phyloP scores from a whole-genome alignment of 2,329 filamentous ascomycete species.

The Colletotrichum scovillei region DNA sequence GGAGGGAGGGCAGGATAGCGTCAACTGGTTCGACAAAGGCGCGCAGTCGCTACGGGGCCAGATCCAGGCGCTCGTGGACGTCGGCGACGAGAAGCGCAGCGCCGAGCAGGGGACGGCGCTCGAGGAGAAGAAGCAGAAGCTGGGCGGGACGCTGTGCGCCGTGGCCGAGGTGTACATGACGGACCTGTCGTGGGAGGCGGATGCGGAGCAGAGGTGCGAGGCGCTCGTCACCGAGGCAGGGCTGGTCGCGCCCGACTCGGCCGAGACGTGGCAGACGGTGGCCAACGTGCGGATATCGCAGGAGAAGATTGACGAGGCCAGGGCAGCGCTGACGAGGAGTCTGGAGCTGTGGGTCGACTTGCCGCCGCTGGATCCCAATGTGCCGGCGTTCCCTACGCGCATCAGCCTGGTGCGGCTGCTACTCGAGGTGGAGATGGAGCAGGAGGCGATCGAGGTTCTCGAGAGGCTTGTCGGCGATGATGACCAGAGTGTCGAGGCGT shows the following conservation, averaged over 20 bases:
- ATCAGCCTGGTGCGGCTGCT: slow-evolving; percentile 87
- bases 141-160: slow-evolving; percentile 92
- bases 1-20: slow-evolving; percentile 73
- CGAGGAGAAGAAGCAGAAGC: slow-evolving; percentile 80
- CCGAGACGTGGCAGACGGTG: slow-evolving; percentile 95
- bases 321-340: slow-evolving; percentile 81
- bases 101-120: slow-evolving; percentile 55
- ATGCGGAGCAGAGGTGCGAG: slow-evolving; percentile 91
- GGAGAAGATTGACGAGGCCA: slow-evolving; percentile 80
- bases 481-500: slow-evolving; percentile 93
- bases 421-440: slow-evolving; percentile 90
- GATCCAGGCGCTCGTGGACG: slow-evolving; percentile 72
- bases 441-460: slow-evolving; percentile 85
- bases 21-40: slow-evolving; percentile 76
- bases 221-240: slow-evolving; percentile 90
- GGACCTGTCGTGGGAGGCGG: slow-evolving; percentile 90
- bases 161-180: slow-evolving; percentile 99
- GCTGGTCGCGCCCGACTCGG: slow-evolving; percentile 80
- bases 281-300: slow-evolving; percentile 96
- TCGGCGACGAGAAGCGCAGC: slow-evolving; percentile 45
- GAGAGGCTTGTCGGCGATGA: slow-evolving; percentile 89
- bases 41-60: slow-evolving; percentile 78
- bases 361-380: slow-evolving; percentile 74
- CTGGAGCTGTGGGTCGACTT: slow-evolving; percentile 86
- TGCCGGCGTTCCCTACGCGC: slow-evolving; percentile 88